Conservation (phyloP, 1,284 basidiomycete genomes). For the Rhodotorula sp. region DNA sequence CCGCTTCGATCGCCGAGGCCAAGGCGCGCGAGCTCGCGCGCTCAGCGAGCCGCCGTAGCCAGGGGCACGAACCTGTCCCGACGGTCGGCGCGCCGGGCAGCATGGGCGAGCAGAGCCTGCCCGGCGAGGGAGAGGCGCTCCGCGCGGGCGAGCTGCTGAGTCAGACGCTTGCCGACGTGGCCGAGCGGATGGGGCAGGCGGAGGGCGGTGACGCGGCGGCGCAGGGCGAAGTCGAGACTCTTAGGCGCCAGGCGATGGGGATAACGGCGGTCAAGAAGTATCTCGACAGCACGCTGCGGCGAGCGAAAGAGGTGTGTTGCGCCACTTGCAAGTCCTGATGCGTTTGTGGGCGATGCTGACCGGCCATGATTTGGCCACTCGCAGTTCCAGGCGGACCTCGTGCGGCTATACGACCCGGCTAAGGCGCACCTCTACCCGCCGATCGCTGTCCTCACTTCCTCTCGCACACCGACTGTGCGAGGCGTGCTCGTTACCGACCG, state of each 20-base stretch:
- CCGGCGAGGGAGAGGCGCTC: not conserved
- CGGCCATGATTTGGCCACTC: too few relatives aligned
- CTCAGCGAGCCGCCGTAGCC: not conserved
- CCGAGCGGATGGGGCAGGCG: not conserved
- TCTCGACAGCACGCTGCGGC: slow-evolving; percentile 25
- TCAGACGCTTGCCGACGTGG: not conserved
- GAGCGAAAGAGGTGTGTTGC: slow-evolving; percentile 1
- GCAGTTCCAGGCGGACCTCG: slow-evolving; percentile 46
- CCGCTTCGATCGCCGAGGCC: not conserved
- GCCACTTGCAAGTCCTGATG: not conserved
- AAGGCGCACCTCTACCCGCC: slow-evolving; percentile 47
- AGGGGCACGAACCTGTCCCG: not conserved
- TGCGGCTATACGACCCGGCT: slow-evolving; percentile 38
- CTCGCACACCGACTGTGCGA: slow-evolving; percentile 47
- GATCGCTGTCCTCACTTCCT: slow-evolving; percentile 46
- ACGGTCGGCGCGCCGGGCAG: slow-evolving; percentile 13
- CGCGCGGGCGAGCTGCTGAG: not conserved
- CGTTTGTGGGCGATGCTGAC: not conserved
- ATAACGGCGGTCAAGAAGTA: slow-evolving; percentile 31
- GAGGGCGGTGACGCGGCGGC: not conserved
- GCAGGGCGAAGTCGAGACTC: not conserved
- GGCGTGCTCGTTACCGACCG: slow-evolving; percentile 43
- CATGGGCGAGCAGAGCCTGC: slow-evolving; percentile 9
- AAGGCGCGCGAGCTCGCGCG: not conserved
- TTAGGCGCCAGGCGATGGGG: slow-evolving; percentile 11